Base-by-base conservation (phyloP, 768 basidiomycete genomes). In the Boletus reticuloceps region DNA sequence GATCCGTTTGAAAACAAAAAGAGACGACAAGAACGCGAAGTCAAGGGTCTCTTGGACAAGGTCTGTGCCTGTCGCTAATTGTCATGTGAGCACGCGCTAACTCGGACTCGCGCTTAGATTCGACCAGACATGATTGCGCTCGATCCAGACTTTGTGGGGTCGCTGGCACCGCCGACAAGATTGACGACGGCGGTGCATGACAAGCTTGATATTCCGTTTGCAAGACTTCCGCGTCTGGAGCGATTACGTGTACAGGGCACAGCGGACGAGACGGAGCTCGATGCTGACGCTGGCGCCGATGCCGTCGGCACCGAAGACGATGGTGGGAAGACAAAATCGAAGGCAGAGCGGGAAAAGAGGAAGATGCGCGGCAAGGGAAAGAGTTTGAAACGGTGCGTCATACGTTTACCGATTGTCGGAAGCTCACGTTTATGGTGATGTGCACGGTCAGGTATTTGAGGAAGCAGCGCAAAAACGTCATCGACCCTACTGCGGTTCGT, bases 381-480 rank as follows among this genome's bases (percentile, higher is more conserved):
- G 79, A 88, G 84, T 68, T 67, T 94, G 67, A 96, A 94, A 71
- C 78, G 93, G 77, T 85, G 64, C 64, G 66, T 65, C 29, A 7
- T 39, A 14, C 16, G n/a, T n/a, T 39, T 14, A 29, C 8, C 8
- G 8, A 29, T 8, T 9, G 27, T 29, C 27, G 27, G 8, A 2
- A 36, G 36, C 36, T 39, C 31, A 2, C 8, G n/a, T 34, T 22
- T 19, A 12, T 14, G 32, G 7, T 14, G 6, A 17, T 6, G 17
- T 14, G 37, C 19, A 8, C 27, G 27, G 48, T 27, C 48, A 83
- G 14, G 44, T 89, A 84, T 69, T 70, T 97, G 58, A 81, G 91
- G 64, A 97, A 94, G 76, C 90, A 96, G 72, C 84, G 92, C 69
- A 94, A 95, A 78, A 97, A 98, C 65, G 91, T 98, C 46, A 83